Conservation (phyloP, 2,329 filamentous ascomycete species). For the Chrysoporthe deuterocubensis region DNA sequence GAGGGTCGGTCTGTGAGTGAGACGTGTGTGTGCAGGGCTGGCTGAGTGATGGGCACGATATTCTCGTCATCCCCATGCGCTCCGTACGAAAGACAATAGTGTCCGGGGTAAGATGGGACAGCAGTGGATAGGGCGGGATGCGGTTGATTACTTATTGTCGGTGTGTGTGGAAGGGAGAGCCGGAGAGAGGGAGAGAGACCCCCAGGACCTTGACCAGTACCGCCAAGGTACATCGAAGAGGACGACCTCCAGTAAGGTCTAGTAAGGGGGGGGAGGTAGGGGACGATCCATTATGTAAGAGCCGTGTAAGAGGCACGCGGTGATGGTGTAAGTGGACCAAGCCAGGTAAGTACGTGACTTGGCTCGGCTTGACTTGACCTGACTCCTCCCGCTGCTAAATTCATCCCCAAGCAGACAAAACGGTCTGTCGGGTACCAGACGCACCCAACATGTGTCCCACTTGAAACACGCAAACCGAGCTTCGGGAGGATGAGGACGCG, state of each 20-base stretch:
- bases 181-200: neutral
- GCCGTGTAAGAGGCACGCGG: neutral
- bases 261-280: neutral
- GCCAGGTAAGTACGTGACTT: neutral
- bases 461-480: neutral
- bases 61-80: neutral
- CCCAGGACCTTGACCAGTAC: neutral
- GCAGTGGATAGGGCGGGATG: neutral
- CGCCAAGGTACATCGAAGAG: too few relatives aligned
- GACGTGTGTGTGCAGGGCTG: neutral
- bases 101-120: neutral
- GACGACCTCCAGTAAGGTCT: neutral
- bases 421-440: neutral
- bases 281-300: slow-evolving; percentile 20
- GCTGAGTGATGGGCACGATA: neutral
- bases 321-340: neutral
- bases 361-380: neutral
- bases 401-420: neutral
- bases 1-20: neutral
- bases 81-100: neutral
- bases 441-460: neutral
- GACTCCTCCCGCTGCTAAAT: neutral
- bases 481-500: neutral
- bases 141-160: slow-evolving; percentile 22
- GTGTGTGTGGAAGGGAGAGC: slow-evolving; percentile 3